These are phyloP conservation scores for Ophiocordyceps robertsii DNA, from an alignment of 2,329 filamentous ascomycete genomes.

Conservation along the genomic window DNA sequence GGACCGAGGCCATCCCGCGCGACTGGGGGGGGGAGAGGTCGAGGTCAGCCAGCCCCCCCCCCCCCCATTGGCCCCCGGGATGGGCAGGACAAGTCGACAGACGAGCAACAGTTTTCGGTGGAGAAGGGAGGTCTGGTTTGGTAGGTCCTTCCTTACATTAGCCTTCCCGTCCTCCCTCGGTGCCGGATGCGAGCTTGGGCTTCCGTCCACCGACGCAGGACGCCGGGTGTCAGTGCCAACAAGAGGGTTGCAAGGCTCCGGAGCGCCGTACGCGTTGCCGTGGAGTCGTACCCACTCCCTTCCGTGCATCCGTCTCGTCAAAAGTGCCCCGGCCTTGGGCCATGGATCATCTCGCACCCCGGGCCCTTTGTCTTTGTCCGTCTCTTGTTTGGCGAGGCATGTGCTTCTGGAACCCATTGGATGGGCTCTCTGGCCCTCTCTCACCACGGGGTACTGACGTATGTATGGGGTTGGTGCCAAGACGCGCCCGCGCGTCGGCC, in stretches of 20 bases:
- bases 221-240: background rate
- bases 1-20: slow-evolving; percentile 1
- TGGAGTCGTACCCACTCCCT: background rate
- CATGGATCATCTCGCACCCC: too few species aligned
- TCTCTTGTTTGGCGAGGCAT: too few species aligned
- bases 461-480: background rate
- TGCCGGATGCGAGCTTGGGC: slow-evolving; percentile 10
- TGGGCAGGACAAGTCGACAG: background rate
- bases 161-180: slow-evolving; percentile 16
- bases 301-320: background rate
- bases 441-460: background rate
- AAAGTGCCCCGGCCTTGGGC: slow-evolving; percentile 1
- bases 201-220: slow-evolving; percentile 8
- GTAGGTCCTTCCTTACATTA: slow-evolving; percentile 16
- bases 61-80: too few species aligned
- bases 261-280: background rate
- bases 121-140: slow-evolving; percentile 8
- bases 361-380: too few species aligned
- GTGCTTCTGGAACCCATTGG: too few species aligned
- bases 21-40: background rate
- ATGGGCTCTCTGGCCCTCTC: too few species aligned
- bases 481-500: background rate
- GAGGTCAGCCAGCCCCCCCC: too few species aligned
- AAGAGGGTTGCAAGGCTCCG: background rate
- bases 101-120: slow-evolving; percentile 6